A percentile compares a stretch with the other conserved stretches of the same genome.
Evolutionary conservation across 768 basidiomycete genomes (phyloP).

Genomic region (Podaxis sp.): DNA sequence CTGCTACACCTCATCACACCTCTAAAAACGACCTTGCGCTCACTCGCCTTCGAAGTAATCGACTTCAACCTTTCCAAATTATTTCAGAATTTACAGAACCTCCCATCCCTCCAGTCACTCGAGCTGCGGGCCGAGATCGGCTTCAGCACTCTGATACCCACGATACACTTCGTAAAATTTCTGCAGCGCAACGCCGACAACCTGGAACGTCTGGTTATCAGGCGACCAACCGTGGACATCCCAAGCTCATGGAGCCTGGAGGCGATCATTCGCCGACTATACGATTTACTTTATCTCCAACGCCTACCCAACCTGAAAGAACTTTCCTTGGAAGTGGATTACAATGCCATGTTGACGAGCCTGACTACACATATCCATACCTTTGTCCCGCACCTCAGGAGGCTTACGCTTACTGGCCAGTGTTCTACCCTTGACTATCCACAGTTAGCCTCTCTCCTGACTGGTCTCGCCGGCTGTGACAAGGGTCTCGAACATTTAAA

Average conservation of each 20-base stretch:
- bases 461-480: constrained; percentile 1
- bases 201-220: constrained; percentile 17
- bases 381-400: constrained; percentile 11
- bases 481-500: constrained; percentile 6
- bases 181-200: constrained; percentile 10
- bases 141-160: constrained; percentile 13
- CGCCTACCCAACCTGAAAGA: constrained; percentile 5
- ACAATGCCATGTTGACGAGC: background rate
- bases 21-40: background rate
- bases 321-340: constrained; percentile 1
- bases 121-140: constrained; percentile 5
- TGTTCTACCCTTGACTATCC: constrained; percentile 4
- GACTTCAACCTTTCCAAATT: constrained; percentile 10
- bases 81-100: constrained; percentile 10
- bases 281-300: constrained; percentile 5
- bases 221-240: constrained; percentile 10
- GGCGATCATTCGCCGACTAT: background rate
- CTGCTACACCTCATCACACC: constrained; percentile 3
- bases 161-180: constrained; percentile 15
- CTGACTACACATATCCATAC: constrained; percentile 8
- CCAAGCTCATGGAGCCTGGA: constrained; percentile 7
- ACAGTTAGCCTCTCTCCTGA: background rate
- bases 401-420: constrained; percentile 2
- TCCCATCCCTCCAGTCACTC: background rate
- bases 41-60: constrained; percentile 9